These are phyloP conservation scores for Trametes maxima DNA, from an alignment of 768 basidiomycete genomes.

Conservation along the genomic window DNA sequence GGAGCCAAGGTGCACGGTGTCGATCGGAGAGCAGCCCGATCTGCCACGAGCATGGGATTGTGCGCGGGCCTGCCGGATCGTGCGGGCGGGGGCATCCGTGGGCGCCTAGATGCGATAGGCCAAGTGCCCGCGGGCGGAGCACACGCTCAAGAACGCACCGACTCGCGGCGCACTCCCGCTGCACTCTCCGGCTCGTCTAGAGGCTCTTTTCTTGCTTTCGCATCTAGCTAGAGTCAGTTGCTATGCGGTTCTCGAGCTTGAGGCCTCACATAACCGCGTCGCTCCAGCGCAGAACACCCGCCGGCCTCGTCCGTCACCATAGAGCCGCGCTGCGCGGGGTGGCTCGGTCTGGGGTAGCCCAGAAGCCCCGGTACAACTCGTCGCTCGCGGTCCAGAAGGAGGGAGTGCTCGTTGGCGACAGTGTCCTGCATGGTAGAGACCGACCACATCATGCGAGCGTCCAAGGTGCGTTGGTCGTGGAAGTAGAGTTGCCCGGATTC, in stretches of 20 bases:
- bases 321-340: slow-evolving; percentile 2
- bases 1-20: background rate
- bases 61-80: background rate
- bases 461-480: slow-evolving; percentile 1
- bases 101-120: slow-evolving; percentile 14
- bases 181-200: background rate
- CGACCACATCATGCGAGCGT: background rate
- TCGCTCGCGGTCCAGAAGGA: slow-evolving; percentile 13
- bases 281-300: background rate
- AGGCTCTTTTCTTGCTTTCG: background rate
- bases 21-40: background rate
- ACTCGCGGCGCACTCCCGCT: background rate
- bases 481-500: background rate
- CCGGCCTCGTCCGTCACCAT: background rate
- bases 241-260: slow-evolving; percentile 15
- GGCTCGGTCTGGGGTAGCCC: background rate
- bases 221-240: background rate
- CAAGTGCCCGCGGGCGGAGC: background rate
- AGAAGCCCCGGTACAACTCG: slow-evolving; percentile 9
- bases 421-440: slow-evolving; percentile 1
- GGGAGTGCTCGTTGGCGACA: background rate
- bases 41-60: slow-evolving; percentile 9
- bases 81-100: background rate
- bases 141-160: background rate
- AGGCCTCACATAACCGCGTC: slow-evolving; percentile 1